phyloP scores from a whole-genome alignment of 2,329 filamentous ascomycete genomes.

The Fusarium pininemorale region DNA sequence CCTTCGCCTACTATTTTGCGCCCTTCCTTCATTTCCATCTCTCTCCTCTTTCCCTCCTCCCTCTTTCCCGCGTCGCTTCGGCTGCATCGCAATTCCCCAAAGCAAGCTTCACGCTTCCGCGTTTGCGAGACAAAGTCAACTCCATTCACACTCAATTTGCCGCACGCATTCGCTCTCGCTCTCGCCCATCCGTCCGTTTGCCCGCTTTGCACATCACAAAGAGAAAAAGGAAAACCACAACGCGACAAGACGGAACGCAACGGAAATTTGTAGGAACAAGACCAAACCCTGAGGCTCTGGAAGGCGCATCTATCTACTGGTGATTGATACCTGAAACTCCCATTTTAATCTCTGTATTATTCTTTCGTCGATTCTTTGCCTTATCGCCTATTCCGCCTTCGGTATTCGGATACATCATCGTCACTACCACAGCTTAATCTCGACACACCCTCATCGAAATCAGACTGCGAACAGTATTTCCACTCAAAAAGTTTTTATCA shows the following conservation, averaged over 20 bases:
- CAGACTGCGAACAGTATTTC: slow-evolving; percentile 39
- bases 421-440: slow-evolving; percentile 38
- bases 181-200: background rate
- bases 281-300: slow-evolving; percentile 36
- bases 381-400: slow-evolving; percentile 33
- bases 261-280: slow-evolving; percentile 36
- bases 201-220: slow-evolving; percentile 24
- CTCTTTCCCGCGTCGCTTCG: slow-evolving; percentile 42
- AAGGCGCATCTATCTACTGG: slow-evolving; percentile 45
- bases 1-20: slow-evolving; percentile 43
- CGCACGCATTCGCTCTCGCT: slow-evolving; percentile 19
- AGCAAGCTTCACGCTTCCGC: slow-evolving; percentile 26
- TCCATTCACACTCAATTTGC: slow-evolving; percentile 30
- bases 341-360: slow-evolving; percentile 43
- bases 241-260: slow-evolving; percentile 29
- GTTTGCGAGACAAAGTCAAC: slow-evolving; percentile 35
- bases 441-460: slow-evolving; percentile 29
- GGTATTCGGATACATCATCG: slow-evolving; percentile 21
- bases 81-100: slow-evolving; percentile 23
- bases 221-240: slow-evolving; percentile 23
- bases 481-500: slow-evolving; percentile 15
- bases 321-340: slow-evolving; percentile 41
- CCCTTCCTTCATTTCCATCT: slow-evolving; percentile 45
- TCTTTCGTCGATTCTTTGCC: slow-evolving; percentile 44
- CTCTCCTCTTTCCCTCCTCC: slow-evolving; percentile 39